phyloP scores from a whole-genome alignment of 1,284 basidiomycete species.

The Boletus smithii region DNA sequence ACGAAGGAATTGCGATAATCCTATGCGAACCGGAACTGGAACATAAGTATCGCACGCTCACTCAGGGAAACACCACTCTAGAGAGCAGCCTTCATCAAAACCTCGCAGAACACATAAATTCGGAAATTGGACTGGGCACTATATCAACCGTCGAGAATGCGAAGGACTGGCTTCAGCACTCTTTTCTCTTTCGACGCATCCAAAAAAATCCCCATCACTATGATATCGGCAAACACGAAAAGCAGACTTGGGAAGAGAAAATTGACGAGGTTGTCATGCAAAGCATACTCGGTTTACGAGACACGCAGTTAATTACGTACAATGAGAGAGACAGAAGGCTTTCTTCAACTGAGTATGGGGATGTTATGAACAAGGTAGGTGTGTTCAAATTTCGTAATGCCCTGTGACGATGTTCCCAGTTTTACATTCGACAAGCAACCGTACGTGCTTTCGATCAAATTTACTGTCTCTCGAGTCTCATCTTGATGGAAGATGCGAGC shows the following conservation, averaged over 20 bases:
- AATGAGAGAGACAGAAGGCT: constrained; percentile 41
- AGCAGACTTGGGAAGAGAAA: constrained; percentile 64
- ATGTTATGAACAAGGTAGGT: constrained; percentile 79
- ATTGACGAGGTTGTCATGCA: constrained; percentile 70
- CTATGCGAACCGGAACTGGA: constrained; percentile 75
- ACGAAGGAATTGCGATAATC: constrained; percentile 75
- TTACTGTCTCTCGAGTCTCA: not conserved
- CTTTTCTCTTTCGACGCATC: constrained; percentile 83
- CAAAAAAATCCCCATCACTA: constrained; percentile 81
- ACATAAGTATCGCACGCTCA: constrained; percentile 64
- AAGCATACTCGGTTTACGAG: constrained; percentile 57
- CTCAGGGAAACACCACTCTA: constrained; percentile 66
- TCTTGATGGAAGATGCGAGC: constrained; percentile 53
- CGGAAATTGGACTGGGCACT: constrained; percentile 84
- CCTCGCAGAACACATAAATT: constrained; percentile 87
- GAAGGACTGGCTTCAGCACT: constrained; percentile 74
- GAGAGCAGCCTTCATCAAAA: constrained; percentile 85
- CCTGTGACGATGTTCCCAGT: constrained; percentile 38
- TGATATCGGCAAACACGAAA: constrained; percentile 53
- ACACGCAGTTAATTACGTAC: constrained; percentile 57
- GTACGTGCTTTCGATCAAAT: constrained; percentile 34
- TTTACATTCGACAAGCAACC: constrained; percentile 69
- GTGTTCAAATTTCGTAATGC: constrained; percentile 1
- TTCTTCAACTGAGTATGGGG: constrained; percentile 67
- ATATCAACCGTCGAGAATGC: constrained; percentile 68